Evolutionary conservation across 2,329 filamentous ascomycete genomes (phyloP).

Genomic region (Emericellopsis cladophorae): DNA sequence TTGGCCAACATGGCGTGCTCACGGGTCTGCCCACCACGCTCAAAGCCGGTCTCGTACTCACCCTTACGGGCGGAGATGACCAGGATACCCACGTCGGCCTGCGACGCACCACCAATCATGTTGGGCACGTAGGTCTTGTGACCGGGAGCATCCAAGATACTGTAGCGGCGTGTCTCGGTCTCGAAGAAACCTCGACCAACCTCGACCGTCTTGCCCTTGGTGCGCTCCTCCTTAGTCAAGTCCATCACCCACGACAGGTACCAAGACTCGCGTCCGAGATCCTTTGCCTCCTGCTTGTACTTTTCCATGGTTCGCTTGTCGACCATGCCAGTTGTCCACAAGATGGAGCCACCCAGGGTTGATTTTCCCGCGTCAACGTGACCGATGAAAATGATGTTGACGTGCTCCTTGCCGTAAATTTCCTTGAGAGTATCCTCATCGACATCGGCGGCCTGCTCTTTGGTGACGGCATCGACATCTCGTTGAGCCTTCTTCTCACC

Average conservation of each 20-base stretch:
- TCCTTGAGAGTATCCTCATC: slow-evolving; percentile 68
- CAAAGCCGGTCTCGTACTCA: slow-evolving; percentile 97
- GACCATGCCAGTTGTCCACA: slow-evolving; percentile 96
- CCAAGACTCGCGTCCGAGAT: slow-evolving; percentile 93
- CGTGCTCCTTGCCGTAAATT: slow-evolving; percentile 84
- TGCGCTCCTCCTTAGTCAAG: slow-evolving; percentile 88
- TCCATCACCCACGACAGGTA: slow-evolving; percentile 98
- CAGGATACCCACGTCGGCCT: slow-evolving; percentile 86
- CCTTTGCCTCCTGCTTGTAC: slow-evolving; percentile 94
- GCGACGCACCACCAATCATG: slow-evolving; percentile 94
- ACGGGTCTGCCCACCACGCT: slow-evolving; percentile 88
- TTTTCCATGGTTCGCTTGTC: slow-evolving; percentile 97
- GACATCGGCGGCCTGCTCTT: slow-evolving; percentile 68
- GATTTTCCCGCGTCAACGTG: slow-evolving; percentile 99
- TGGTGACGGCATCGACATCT: slow-evolving; percentile 71
- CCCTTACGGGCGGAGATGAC: slow-evolving; percentile 96
- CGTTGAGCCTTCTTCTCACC: slow-evolving; percentile 42
- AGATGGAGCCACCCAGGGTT: slow-evolving; percentile 83
- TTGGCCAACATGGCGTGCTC: slow-evolving; percentile 98
- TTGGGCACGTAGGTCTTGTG: slow-evolving; percentile 97
- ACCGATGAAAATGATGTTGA: slow-evolving; percentile 96
- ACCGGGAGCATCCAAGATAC: slow-evolving; percentile 89
- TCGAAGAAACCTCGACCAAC: slow-evolving; percentile 94
- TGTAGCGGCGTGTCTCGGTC: slow-evolving; percentile 91
- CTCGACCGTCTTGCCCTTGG: slow-evolving; percentile 96